These are phyloP conservation scores for Fusarium verticillioides DNA, from an alignment of 2,329 filamentous ascomycete species.

Conservation along the genomic window DNA sequence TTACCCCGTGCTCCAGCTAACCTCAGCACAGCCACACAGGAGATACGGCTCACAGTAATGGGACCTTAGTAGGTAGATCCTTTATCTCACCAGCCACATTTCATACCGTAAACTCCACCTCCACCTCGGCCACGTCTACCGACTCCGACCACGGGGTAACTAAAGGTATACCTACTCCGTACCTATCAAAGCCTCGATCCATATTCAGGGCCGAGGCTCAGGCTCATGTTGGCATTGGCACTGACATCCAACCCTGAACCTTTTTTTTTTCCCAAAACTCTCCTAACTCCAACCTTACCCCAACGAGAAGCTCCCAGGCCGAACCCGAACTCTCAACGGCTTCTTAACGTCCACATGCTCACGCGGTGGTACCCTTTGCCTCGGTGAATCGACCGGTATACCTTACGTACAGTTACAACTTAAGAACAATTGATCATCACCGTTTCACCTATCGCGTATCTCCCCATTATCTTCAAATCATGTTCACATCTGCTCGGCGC, in stretches of 20 bases:
- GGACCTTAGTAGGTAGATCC: neutral
- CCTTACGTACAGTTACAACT: conserved; percentile 3
- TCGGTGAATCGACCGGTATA: conserved; percentile 7
- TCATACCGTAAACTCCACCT: neutral
- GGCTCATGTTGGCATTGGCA: conserved; percentile 8
- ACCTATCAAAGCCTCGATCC: conserved; percentile 18
- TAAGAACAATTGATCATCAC: conserved; percentile 33
- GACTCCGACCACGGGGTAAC: conserved; percentile 18
- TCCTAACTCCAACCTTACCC: conserved; percentile 13
- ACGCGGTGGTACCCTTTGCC: neutral
- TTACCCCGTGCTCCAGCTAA: conserved; percentile 21
- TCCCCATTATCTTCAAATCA: conserved; percentile 47
- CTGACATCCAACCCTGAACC: conserved; percentile 15
- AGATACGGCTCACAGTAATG: neutral
- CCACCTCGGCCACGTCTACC: conserved; percentile 13
- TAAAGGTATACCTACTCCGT: neutral
- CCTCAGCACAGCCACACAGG: conserved; percentile 1
- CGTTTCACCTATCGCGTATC: neutral
- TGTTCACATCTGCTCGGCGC: conserved; percentile 79
- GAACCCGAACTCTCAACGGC: conserved; percentile 7
- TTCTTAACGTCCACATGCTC: conserved; percentile 21
- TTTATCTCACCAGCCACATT: neutral
- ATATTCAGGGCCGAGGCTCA: conserved; percentile 33
- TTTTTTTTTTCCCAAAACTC: conserved; percentile 9
- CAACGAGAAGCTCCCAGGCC: conserved; percentile 11